Conservation (phyloP, 1,284 basidiomycete species). For the Golubevia pallescens region DNA sequence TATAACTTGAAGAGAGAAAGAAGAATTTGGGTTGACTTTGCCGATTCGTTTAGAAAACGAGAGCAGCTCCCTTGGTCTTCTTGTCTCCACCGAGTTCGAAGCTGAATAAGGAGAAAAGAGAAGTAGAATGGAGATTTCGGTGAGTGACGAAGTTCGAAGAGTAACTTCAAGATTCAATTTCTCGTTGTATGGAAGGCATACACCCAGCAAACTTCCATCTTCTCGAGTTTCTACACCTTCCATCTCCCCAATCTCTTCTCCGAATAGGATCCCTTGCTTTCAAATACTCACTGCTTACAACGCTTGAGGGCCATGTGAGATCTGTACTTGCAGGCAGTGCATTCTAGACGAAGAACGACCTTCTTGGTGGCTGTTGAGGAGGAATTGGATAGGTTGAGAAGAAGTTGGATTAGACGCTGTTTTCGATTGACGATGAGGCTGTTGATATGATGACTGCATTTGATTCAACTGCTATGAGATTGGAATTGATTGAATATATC, state of each 20-base stretch:
- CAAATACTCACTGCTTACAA: slow-evolving; percentile 80
- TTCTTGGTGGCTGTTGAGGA: slow-evolving; percentile 80
- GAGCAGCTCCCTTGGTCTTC: slow-evolving; percentile 97
- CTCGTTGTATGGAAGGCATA: slow-evolving; percentile 2
- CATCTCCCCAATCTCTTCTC: too few species aligned
- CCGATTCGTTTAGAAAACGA: slow-evolving; percentile 73
- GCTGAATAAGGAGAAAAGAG: slow-evolving; percentile 66
- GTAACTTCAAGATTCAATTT: not conserved
- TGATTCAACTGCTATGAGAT: too few species aligned
- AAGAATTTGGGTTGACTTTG: too few species aligned
- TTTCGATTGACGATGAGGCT: too few species aligned
- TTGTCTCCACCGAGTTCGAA: slow-evolving; percentile 99
- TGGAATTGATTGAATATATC: too few species aligned
- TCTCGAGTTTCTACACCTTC: too few species aligned
- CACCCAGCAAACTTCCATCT: too few species aligned
- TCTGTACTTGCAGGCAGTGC: slow-evolving; percentile 96
- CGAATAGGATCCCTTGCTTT: not conserved
- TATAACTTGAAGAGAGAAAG: too few species aligned
- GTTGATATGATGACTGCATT: too few species aligned
- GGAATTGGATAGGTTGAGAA: not conserved
- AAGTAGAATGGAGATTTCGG: slow-evolving; percentile 8
- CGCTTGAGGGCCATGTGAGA: slow-evolving; percentile 83
- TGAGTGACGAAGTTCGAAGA: not conserved
- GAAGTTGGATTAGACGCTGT: not conserved
- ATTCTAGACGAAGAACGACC: slow-evolving; percentile 96